Conservation (phyloP, 306 rosid genomes). For the Carpinus viminea region DNA sequence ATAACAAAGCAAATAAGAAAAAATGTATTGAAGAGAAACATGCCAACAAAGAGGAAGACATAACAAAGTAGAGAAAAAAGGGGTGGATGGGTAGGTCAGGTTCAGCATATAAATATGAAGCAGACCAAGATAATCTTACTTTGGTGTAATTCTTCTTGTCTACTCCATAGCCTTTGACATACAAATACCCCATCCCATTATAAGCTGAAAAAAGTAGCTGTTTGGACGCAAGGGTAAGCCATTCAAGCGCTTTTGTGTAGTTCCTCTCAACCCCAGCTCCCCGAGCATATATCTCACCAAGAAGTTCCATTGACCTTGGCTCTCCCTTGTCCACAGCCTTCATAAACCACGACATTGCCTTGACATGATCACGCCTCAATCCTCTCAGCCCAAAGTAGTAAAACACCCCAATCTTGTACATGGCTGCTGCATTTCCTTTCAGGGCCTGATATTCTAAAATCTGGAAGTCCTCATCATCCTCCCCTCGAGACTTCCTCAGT, state of each 20-base stretch:
- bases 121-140: conserved; percentile 39
- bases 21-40: background rate
- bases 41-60: background rate
- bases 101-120: conserved; percentile 6
- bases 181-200: conserved; percentile 94
- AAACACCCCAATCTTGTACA: conserved; percentile 92
- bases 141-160: conserved; percentile 84
- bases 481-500: conserved; percentile 83
- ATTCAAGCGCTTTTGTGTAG: conserved; percentile 85
- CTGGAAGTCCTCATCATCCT: conserved; percentile 94
- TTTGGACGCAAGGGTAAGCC: conserved; percentile 86
- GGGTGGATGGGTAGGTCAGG: background rate
- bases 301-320: conserved; percentile 92
- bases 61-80: background rate
- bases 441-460: conserved; percentile 94
- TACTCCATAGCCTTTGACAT: conserved; percentile 92
- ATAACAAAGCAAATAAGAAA: background rate
- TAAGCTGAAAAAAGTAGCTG: conserved; percentile 82
- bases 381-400: conserved; percentile 96
- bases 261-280: conserved; percentile 96
- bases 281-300: conserved; percentile 93
- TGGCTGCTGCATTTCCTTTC: conserved; percentile 91
- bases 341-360: conserved; percentile 82
- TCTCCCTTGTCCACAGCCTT: conserved; percentile 96
- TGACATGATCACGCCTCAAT: conserved; percentile 82